Base-by-base conservation (phyloP, 495 filamentous ascomycete species). In the Darksidea phi region DNA sequence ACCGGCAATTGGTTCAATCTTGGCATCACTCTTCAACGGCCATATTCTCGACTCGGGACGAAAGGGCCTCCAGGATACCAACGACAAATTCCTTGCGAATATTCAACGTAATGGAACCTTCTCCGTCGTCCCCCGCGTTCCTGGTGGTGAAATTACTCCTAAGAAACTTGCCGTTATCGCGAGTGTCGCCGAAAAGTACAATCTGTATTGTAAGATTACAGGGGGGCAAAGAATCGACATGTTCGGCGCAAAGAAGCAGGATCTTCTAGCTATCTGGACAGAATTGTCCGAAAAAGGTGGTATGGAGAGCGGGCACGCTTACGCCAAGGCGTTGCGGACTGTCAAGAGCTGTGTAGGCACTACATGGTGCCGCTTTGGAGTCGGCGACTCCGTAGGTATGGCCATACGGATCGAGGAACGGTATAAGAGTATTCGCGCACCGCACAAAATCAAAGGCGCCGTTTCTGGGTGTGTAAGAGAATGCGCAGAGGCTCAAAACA, bases 321-420 rank as follows among this genome's bases (percentile, higher is more conserved):
- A 97, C 71, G 93, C 90, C 26, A 97, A 97, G 75, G 87, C 88
- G 20, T 76, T 97, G 53, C 82, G 93, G 42, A 95, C 93, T 7
- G 88, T 97, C 66, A 97, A 96, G 82, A 89, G 87, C 66, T 97
- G 93, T 67, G 93, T 97, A 2, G 93, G 93, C 23, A 94, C 88
- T 1, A 95, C 90, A 1, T 97, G 93, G 93, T 97, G 93, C 67
- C 80, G 93, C 5, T 97, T 89, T 63, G 93, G 93, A 59, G 86
- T 96, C 57, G 90, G 90, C 41, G 93, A 97, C 76, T 93, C 88
- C 75, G 93, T 97, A n/a, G 93, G 93, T 23, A 92, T 97, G 88
- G 93, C 92, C 0, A 86, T 97, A 21, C 82, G 91, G 1, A 76
- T 97, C 0, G 93, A 97, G 71, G 88, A 96, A 75, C 84, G 93